Percentiles rank a stretch among this genome's conserved stretches.
These are phyloP conservation scores for Micromonas pusilla DNA, from an alignment of 139 green algal genomes.

Conservation along the genomic window DNA sequence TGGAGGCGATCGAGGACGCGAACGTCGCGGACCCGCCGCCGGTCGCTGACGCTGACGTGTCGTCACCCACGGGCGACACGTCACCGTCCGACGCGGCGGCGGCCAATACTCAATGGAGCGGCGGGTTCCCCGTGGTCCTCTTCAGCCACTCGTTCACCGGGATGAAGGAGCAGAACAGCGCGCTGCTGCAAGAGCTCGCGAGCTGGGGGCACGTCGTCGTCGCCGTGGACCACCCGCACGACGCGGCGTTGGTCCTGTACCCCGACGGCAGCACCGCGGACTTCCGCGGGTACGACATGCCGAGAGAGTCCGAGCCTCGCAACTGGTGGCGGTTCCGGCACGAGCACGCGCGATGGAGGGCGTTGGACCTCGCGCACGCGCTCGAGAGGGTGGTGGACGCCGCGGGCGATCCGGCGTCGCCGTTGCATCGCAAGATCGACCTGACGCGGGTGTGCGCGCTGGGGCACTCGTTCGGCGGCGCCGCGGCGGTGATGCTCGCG, in stretches of 20 bases:
- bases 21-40: neutral
- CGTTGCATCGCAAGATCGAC: neutral
- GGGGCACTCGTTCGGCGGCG: slow-evolving; percentile 17
- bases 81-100: neutral
- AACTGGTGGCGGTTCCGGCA: slow-evolving; percentile 21
- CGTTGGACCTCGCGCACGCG: neutral
- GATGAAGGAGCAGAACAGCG: slow-evolving; percentile 22
- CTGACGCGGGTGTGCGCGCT: neutral
- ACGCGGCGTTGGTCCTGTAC: slow-evolving; percentile 21
- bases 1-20: slow-evolving; percentile 1
- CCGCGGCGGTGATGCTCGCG: neutral
- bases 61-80: no score
- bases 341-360: neutral
- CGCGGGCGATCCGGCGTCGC: neutral
- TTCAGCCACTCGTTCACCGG: slow-evolving; percentile 20
- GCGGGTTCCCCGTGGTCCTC: neutral
- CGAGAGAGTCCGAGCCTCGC: neutral
- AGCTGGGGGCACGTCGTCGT: slow-evolving; percentile 20
- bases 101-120: neutral
- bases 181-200: slow-evolving; percentile 15
- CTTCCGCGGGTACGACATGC: slow-evolving; percentile 20
- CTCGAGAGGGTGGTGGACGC: neutral
- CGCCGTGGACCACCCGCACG: slow-evolving; percentile 18
- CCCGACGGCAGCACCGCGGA: slow-evolving; percentile 8
- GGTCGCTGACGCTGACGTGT: no score